These are phyloP conservation scores for Xylariaceae sp. DNA, from an alignment of 2,329 filamentous ascomycete species.

Conservation along the genomic window DNA sequence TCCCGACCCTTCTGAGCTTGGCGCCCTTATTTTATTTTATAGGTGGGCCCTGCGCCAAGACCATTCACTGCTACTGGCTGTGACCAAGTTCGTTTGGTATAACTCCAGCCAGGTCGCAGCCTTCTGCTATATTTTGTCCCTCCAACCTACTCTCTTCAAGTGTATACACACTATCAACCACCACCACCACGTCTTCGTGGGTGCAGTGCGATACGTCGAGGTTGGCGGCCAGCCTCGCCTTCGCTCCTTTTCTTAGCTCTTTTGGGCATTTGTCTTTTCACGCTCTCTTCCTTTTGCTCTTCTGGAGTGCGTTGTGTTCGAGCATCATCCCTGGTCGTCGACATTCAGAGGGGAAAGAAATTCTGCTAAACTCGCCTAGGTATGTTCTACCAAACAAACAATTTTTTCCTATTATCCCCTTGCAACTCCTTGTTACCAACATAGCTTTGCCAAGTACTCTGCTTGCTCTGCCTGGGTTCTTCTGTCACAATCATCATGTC, in stretches of 20 bases:
- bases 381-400: slow-evolving; percentile 13
- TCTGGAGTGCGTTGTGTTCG: background rate
- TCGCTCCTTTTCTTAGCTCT: slow-evolving; percentile 17
- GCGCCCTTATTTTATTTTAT: slow-evolving; percentile 17
- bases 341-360: slow-evolving; percentile 3
- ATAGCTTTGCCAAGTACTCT: background rate
- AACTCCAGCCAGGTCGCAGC: slow-evolving; percentile 29
- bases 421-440: background rate
- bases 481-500: background rate
- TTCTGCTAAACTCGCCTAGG: slow-evolving; percentile 4
- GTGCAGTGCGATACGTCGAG: slow-evolving; percentile 25
- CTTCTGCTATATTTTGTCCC: slow-evolving; percentile 26
- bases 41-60: slow-evolving; percentile 26
- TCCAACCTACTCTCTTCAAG: slow-evolving; percentile 10
- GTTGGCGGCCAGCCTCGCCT: slow-evolving; percentile 26
- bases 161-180: slow-evolving; percentile 9
- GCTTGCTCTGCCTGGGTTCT: background rate
- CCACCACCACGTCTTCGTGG: slow-evolving; percentile 22
- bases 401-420: background rate
- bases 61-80: slow-evolving; percentile 5
- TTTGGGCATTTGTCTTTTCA: slow-evolving; percentile 2
- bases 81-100: slow-evolving; percentile 22
- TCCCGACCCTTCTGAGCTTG: slow-evolving; percentile 22
- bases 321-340: background rate
- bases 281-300: slow-evolving; percentile 11